Percentiles rank a stretch among this genome's conserved stretches.
These are phyloP conservation scores for Ceriops tagal DNA, from an alignment of 345 rosid species.

Conservation along the genomic window DNA sequence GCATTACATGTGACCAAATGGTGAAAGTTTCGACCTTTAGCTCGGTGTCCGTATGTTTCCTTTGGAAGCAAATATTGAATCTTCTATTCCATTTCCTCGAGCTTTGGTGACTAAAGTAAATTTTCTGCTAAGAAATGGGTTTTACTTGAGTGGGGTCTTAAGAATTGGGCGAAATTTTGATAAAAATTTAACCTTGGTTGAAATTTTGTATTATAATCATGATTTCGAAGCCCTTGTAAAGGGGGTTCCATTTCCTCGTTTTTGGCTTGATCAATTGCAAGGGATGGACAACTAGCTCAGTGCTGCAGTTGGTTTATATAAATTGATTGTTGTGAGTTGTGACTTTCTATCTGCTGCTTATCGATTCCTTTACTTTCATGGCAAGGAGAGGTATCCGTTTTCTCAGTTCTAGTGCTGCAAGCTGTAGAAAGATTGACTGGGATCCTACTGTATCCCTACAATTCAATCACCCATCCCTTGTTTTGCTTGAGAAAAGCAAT, in stretches of 20 bases:
- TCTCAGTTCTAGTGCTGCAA: constrained; percentile 18
- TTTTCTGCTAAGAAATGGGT: no score
- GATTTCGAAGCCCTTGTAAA: constrained; percentile 6
- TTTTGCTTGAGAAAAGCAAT: constrained; percentile 46
- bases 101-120: no score
- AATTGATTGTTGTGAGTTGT: no score
- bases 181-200: no score
- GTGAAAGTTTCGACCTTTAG: no score
- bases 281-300: neutral
- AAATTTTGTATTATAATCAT: neutral
- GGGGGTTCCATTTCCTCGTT: constrained; percentile 2
- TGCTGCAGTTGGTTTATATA: neutral
- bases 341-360: neutral
- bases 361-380: constrained; percentile 11
- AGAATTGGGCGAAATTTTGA: no score
- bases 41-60: no score
- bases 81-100: no score
- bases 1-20: no score
- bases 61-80: no score
- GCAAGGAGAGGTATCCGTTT: constrained; percentile 33
- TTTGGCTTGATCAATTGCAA: neutral
- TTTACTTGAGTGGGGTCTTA: no score
- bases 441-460: constrained; percentile 44
- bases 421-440: constrained; percentile 31
- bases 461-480: constrained; percentile 44